Base-by-base conservation (phyloP, 2,329 filamentous ascomycete species). In the Penicillium psychrosexuale region DNA sequence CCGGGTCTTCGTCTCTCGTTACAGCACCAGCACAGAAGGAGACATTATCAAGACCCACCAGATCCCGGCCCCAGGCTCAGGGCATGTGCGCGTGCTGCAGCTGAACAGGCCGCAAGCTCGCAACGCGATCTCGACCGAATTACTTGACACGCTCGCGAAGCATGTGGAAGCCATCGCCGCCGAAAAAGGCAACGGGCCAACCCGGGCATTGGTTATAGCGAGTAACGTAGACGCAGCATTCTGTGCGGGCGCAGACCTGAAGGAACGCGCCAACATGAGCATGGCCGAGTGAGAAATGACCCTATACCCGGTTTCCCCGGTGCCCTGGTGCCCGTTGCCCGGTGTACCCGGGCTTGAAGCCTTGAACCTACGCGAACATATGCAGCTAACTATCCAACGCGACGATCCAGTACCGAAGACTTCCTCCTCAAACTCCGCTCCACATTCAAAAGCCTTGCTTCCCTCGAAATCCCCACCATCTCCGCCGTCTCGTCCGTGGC, bases 161-260 rank as follows among this genome's bases (percentile, higher is more conserved):
- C 84, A 96, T 67, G 80, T 97, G 53, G 83, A 90, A 65, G 81
- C 82, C 57, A 82, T 97, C 43, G 84, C 88, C 53, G 77, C 75
- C 8, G 83, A 87, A 66, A 77, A 77, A 4, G 80, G 78, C 5
- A 74, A 73, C 24, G 83, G 82, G 3, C 74, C 79, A 17, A 97
- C 92, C 15, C 80, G 94, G 61, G 93, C 90, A 2, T 72, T 99
- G 63, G 84, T 99, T 38, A 66, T 99, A 15, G 89, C 90, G 11
- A 95, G 90, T 68, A 90, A 90, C 38, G 82, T 90, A n/a, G 90
- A 97, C 64, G 80, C 84, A 24, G 88, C 86, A 66, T 99, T 99
- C 73, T 99, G 94, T 74, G 91, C 94, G 0, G 94, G 94, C 36
- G 94, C 94, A 4, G 94, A 99, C 70, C 76, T 99, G 66, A 97